Conservation (phyloP, 345 rosid genomes). For the Syzygium aromaticum region DNA sequence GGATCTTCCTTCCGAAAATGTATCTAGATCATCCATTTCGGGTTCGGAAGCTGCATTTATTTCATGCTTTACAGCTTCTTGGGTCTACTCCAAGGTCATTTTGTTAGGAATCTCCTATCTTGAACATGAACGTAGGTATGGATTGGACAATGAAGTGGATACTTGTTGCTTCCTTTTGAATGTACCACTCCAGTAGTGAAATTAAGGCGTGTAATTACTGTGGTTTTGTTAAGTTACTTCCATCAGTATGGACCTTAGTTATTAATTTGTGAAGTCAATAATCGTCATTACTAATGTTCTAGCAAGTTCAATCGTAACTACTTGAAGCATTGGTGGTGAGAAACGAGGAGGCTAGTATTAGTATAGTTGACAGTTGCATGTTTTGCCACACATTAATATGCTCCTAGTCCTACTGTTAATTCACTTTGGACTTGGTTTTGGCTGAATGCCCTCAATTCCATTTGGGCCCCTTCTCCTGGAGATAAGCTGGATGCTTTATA, state of each 20-base stretch:
- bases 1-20: conserved; percentile 17
- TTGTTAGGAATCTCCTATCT: conserved; percentile 79
- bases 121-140: conserved; percentile 75
- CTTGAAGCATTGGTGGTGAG: neutral
- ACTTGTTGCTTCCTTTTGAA: neutral
- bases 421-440: neutral
- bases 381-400: neutral
- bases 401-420: neutral
- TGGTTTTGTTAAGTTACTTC: neutral
- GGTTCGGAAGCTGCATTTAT: conserved; percentile 16
- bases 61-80: conserved; percentile 55
- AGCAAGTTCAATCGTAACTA: neutral
- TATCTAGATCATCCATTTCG: conserved; percentile 13
- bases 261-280: neutral
- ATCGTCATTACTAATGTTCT: neutral
- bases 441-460: neutral
- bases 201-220: neutral
- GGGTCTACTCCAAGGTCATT: conserved; percentile 84
- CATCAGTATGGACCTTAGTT: neutral
- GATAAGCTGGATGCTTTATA: neutral
- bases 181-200: neutral
- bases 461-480: neutral
- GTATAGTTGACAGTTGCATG: neutral
- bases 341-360: neutral
- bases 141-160: neutral